Percentiles rank a stretch among this genome's conserved stretches.
Conservation (phyloP, 305 asterid species). For the Fraxinus baroniana region DNA sequence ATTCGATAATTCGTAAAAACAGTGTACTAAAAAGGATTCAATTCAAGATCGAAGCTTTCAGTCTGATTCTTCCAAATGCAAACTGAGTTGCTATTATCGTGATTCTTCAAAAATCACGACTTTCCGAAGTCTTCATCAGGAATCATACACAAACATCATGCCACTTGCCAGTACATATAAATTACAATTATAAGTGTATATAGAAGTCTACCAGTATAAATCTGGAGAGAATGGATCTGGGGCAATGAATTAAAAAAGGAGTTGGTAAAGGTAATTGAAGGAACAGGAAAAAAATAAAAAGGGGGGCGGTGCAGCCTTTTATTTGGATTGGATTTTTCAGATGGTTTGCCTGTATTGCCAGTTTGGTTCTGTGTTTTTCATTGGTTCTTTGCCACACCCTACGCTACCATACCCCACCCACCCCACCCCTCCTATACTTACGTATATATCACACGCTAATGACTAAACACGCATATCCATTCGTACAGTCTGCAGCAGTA, state of each 20-base stretch:
- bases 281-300: not conserved
- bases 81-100: not conserved
- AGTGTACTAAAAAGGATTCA: not conserved
- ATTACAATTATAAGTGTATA: not conserved
- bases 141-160: constrained; percentile 15
- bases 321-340: constrained; percentile 1
- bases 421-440: not conserved
- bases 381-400: constrained; percentile 18
- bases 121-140: constrained; percentile 16
- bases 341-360: constrained; percentile 5
- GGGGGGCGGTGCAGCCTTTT: constrained; percentile 26
- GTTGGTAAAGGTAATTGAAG: constrained; percentile 38
- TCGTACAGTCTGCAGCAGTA: constrained; percentile 26
- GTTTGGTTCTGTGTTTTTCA: constrained; percentile 14
- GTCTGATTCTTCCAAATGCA: constrained; percentile 17
- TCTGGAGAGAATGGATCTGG: constrained; percentile 14
- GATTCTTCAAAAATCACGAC: constrained; percentile 15
- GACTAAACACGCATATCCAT: not conserved
- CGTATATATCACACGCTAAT: not conserved
- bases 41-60: constrained; percentile 28
- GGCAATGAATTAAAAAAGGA: constrained; percentile 30
- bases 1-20: not conserved
- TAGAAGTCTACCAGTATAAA: not conserved
- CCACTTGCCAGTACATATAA: constrained; percentile 1
- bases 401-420: not conserved